Evolutionary conservation across 345 rosid genomes (phyloP), one percentile per base, ranked within the genome.

Genomic region (Rhizophora mangle): DNA sequence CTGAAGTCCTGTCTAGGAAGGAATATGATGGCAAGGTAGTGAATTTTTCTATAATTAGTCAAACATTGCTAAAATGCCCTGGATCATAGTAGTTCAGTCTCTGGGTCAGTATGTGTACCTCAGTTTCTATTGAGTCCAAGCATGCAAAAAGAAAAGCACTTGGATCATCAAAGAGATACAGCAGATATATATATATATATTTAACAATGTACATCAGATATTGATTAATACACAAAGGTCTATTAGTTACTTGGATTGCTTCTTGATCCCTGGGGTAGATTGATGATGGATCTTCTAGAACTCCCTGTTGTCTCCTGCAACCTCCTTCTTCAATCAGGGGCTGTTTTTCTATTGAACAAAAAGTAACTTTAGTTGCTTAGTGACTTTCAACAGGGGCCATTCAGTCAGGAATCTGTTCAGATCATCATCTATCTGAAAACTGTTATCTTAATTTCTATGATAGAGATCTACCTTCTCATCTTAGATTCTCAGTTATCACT

Each of bases 21-120:
- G 88, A 87, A 73, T 89, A 89, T 52, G 87, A 89, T 74, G 95
- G 95, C 30, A 85, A 89, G 91, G 95, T 89, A 83, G 60, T 49
- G 18, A 20, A 6, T 24, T 63, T 27, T 37, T 18, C 18, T 19
- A 29, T 60, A 9, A 7, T 55, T 43, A 27, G 49, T 11, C 31
- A 58, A 53, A n/a, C 34, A 21, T 63, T 36, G 39, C 34, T 26
- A 30, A 53, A 73, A 52, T 31, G 26, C 18, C 51, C 26, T 31
- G 0, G 49, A 13, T 11, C 18, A 15, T 43, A 43, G 46, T 22
- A 49, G 30, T 52, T 32, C 20, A 31, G n/a, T 36, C 15, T n/a
- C 36, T 15, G 34, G 39, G 18, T 54, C 10, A 27, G 69, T 30
- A 31, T 46, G 24, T 66, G 6, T 30, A 11, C 20, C 46, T 32